Base-by-base conservation (phyloP, 257 asterid species). In the Sherardia arvensis region DNA sequence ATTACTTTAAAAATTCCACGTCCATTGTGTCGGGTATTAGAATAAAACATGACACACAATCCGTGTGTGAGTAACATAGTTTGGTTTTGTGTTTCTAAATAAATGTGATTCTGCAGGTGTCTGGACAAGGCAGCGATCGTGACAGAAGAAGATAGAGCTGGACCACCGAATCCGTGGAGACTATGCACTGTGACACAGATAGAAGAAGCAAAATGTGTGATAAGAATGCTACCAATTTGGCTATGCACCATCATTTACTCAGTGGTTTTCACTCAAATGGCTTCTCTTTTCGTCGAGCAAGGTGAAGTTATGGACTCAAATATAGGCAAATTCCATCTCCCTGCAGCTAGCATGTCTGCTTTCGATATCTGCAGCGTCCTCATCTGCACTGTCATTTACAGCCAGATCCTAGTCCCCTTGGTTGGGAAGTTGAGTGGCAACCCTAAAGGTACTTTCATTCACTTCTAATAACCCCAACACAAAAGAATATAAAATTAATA, bases 261-360 rank as follows among this genome's bases (percentile, higher is more conserved):
- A 0, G 92, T 88, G 1, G 73, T 84, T 34, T 88, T 88, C 87
- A 84, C 95, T 20, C 96, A 88, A 65, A 88, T 88, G 96, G 87
- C 92, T 21, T 88, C 96, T 0, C 78, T 88, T 3, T 88, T 88
- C 33, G 96, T 88, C 0, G 96, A 88, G 75, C 96, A 88, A 76
- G 95, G 96, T 0, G 79, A 70, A 10, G 88, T 76, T 1, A 88
- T 88, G 96, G 48, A 78, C 53, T 26, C 81, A 11, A 26, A 28
- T 0, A 4, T 84, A 1, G 86, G 90, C 3, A 61, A 62, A 0
- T 88, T 88, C 64, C 84, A 66, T 15, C 77, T 88, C 34, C 97
- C 97, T 0, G 89, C 96, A 0, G 97, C 96, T 15, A 84, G 91
- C 73, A 87, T 91, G 96, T 82, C 97, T 0, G 81, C 78, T 18